Percentiles rank a stretch among this genome's conserved stretches.
Evolutionary conservation across 2,329 filamentous ascomycete species (phyloP).

Genomic region (Aspergillus sp.): DNA sequence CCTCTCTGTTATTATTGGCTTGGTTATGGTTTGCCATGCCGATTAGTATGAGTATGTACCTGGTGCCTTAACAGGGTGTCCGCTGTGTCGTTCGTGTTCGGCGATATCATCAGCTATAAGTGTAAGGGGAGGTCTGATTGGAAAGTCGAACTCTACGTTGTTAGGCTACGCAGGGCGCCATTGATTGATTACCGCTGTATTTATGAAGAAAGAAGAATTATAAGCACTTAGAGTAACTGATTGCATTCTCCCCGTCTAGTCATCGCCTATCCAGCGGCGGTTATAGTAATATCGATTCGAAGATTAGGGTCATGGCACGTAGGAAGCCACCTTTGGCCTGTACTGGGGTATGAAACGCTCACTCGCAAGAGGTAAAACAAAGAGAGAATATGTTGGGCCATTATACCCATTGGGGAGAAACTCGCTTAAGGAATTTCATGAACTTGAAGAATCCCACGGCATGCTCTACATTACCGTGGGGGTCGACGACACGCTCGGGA

Average conservation of each 20-base stretch:
- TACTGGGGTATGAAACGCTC: neutral
- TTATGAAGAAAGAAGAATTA: neutral
- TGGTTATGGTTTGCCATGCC: neutral
- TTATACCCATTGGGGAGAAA: slow-evolving; percentile 51
- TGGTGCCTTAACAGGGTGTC: too few species aligned
- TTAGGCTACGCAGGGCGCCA: neutral
- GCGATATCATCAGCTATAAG: neutral
- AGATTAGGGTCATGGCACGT: neutral
- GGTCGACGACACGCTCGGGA: slow-evolving; percentile 61
- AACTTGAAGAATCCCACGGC: slow-evolving; percentile 67
- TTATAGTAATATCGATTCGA: neutral
- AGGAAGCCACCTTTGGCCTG: neutral
- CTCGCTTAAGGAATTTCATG: slow-evolving; percentile 61
- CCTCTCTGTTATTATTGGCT: neutral
- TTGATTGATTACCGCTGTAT: neutral
- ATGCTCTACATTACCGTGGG: slow-evolving; percentile 60
- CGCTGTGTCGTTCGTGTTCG: neutral
- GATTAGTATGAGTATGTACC: too few species aligned
- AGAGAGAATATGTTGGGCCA: neutral
- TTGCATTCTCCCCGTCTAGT: neutral
- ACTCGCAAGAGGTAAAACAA: neutral
- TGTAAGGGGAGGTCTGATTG: neutral
- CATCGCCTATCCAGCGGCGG: slow-evolving; percentile 1
- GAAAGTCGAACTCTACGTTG: neutral
- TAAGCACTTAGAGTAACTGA: neutral